These are phyloP conservation scores for Ustilago hordei DNA, from an alignment of 1,284 basidiomycete species.

Conservation along the genomic window DNA sequence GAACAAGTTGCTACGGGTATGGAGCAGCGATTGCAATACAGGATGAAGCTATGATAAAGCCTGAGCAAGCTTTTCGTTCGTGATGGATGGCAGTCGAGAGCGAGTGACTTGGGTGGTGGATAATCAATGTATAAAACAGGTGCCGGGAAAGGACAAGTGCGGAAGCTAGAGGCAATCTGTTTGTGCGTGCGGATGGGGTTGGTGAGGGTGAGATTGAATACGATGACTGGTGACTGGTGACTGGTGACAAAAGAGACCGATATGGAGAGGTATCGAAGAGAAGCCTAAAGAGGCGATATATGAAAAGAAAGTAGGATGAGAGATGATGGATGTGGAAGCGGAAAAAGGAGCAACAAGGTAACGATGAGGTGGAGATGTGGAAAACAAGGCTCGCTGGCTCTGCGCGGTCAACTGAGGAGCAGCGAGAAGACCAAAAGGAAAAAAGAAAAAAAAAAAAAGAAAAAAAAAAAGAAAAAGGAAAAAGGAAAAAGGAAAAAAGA, in stretches of 20 bases:
- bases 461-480: no score
- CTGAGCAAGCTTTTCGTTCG: background rate
- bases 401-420: conserved; percentile 1
- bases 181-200: background rate
- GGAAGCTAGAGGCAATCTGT: background rate
- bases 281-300: background rate
- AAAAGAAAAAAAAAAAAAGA: no score
- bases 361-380: conserved; percentile 21
- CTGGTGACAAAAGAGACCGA: background rate
- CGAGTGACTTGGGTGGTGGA: background rate
- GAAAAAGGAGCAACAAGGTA: conserved; percentile 4
- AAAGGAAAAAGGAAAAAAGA: no score
- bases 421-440: background rate
- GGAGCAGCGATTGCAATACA: background rate
- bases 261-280: conserved; percentile 5
- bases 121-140: background rate
- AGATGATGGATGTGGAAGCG: conserved; percentile 1
- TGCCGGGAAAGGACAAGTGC: background rate
- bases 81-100: background rate
- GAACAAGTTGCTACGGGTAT: background rate
- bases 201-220: background rate
- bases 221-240: background rate
- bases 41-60: background rate
- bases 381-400: conserved; percentile 17
- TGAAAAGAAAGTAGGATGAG: background rate